Conservation (phyloP, 805 yeast species). For the Candida ipomoeae region DNA sequence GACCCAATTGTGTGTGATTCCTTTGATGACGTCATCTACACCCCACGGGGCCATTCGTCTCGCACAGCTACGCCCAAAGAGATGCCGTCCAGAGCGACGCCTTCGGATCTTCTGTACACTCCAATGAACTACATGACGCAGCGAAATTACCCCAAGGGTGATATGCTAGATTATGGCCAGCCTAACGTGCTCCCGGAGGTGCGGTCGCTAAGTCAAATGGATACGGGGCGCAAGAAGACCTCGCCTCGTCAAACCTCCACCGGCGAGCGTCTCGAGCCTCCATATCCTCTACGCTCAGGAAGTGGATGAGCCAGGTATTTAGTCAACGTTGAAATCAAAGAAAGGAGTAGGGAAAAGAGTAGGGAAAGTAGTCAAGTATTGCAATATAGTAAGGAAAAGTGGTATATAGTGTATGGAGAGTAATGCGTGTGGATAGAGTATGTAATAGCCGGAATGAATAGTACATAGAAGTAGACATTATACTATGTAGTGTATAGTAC, state of each 20-base stretch:
- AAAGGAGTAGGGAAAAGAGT: no score
- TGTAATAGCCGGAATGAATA: no score
- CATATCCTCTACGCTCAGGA: conserved; percentile 1
- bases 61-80: conserved; percentile 2
- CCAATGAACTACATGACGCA: not conserved
- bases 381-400: no score
- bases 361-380: no score
- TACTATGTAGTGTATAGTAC: no score
- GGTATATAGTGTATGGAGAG: no score
- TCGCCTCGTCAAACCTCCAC: not conserved
- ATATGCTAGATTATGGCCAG: not conserved
- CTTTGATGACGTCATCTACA: not conserved
- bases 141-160: not conserved
- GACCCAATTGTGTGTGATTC: not conserved
- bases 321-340: no score
- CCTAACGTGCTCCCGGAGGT: not conserved
- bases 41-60: not conserved
- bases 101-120: not conserved
- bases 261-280: conserved; percentile 1
- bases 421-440: no score
- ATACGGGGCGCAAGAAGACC: not conserved
- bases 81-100: not conserved
- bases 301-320: not conserved
- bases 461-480: no score
- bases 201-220: conserved; percentile 2